These are phyloP conservation scores for Fusarium compactum DNA, from an alignment of 2,329 filamentous ascomycete species.

Conservation along the genomic window DNA sequence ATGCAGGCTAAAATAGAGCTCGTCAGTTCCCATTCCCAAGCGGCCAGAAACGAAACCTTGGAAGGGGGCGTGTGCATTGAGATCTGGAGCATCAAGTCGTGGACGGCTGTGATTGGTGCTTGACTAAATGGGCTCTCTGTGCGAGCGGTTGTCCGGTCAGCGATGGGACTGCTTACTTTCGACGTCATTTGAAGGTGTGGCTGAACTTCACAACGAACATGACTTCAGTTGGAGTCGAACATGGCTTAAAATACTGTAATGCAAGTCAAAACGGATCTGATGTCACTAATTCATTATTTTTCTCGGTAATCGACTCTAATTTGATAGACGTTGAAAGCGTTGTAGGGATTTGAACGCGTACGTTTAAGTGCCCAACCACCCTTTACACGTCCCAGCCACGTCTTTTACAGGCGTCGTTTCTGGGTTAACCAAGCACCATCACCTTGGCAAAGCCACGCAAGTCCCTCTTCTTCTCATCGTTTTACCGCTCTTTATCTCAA, in stretches of 20 bases:
- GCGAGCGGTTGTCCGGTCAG: constrained; percentile 46
- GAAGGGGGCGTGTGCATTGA: constrained; percentile 29
- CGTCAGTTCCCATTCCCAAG: constrained; percentile 10
- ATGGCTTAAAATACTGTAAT: neutral
- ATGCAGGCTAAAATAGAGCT: constrained; percentile 20
- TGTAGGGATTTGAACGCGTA: constrained; percentile 9
- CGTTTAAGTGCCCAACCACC: constrained; percentile 40
- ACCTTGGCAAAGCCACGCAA: constrained; percentile 30
- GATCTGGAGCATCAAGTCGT: constrained; percentile 32
- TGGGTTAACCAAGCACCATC: constrained; percentile 46
- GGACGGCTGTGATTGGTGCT: constrained; percentile 35
- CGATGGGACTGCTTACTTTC: constrained; percentile 47
- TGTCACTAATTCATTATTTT: neutral
- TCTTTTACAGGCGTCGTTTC: constrained; percentile 46
- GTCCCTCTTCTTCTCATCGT: constrained; percentile 7
- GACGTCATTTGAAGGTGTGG: constrained; percentile 48
- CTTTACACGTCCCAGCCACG: constrained; percentile 45
- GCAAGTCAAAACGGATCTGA: neutral
- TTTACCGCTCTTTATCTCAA: constrained; percentile 9
- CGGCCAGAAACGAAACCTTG: constrained; percentile 17
- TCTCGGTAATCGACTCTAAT: neutral
- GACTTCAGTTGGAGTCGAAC: neutral
- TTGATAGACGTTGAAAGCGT: neutral
- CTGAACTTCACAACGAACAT: neutral
- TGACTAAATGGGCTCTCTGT: neutral